A percentile compares a stretch with the other conserved stretches of the same genome.
phyloP scores from a whole-genome alignment of 2,329 filamentous ascomycete genomes.

The Colletotrichum tanaceti region DNA sequence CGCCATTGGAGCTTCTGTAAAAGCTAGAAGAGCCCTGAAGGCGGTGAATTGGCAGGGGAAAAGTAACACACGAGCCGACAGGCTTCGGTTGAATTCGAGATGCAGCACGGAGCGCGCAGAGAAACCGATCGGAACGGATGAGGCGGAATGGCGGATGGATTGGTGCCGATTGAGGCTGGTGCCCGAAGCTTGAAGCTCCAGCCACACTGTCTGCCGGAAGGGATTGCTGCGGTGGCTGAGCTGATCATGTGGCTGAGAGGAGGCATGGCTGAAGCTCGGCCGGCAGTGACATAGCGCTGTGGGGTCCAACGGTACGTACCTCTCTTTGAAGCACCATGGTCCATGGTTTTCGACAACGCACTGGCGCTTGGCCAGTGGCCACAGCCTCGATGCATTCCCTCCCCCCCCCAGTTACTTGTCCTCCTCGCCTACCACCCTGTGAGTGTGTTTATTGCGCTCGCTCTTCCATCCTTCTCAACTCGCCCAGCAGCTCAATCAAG shows the following conservation, averaged over 20 bases:
- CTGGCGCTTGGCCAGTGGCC: conserved; percentile 7
- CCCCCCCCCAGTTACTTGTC: conserved; percentile 20
- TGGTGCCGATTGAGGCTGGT: conserved; percentile 1
- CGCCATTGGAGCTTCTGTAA: conserved; percentile 48
- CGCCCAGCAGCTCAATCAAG: background rate
- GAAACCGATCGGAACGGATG: conserved; percentile 15
- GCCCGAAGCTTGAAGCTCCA: conserved; percentile 1
- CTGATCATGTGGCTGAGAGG: background rate
- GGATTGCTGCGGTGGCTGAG: no score
- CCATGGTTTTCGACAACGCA: conserved; percentile 2
- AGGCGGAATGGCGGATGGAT: no score
- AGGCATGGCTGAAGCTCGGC: conserved; percentile 1
- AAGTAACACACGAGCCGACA: conserved; percentile 22
- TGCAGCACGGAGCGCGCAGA: conserved; percentile 28
- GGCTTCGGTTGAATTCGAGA: conserved; percentile 38
- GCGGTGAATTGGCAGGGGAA: background rate
- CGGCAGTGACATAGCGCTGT: conserved; percentile 30
- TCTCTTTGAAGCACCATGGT: conserved; percentile 5
- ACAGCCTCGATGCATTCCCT: conserved; percentile 39
- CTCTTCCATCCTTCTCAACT: conserved; percentile 12
- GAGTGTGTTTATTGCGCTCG: conserved; percentile 4
- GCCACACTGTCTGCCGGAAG: conserved; percentile 5
- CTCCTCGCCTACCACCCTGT: background rate
- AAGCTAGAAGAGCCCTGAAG: background rate
- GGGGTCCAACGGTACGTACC: conserved; percentile 14